Evolutionary conservation across 164 flowering plant genomes (phyloP).

Genomic region (Tinospora cordifolia): DNA sequence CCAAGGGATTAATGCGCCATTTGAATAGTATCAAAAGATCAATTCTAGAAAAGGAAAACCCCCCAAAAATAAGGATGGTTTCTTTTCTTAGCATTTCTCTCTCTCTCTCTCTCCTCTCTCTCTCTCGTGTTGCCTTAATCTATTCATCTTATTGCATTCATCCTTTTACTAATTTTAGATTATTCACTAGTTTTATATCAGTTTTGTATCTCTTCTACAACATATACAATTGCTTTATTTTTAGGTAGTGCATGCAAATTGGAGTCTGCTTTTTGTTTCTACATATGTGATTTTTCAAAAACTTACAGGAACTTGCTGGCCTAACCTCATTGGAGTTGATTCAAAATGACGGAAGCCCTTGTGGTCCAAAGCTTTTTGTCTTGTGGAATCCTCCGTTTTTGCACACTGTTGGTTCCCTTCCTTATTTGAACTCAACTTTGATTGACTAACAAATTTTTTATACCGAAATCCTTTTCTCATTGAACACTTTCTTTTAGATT

Average conservation of each 20-base stretch:
- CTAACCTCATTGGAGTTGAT: conserved; percentile 59
- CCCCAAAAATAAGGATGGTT: too few relatives aligned
- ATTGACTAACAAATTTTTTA: not conserved
- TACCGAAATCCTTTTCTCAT: conserved; percentile 1
- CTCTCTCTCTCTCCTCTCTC: too few relatives aligned
- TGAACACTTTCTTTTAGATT: too few relatives aligned
- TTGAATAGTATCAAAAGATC: too few relatives aligned
- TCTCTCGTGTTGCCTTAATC: too few relatives aligned
- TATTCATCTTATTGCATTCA: too few relatives aligned
- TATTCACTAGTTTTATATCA: not conserved
- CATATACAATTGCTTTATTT: not conserved
- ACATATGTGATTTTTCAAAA: not conserved
- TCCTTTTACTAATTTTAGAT: not conserved
- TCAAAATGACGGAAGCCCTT: conserved; percentile 93
- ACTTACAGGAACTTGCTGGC: conserved; percentile 68
- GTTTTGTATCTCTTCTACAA: not conserved
- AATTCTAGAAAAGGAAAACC: too few relatives aligned
- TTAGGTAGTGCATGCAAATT: not conserved
- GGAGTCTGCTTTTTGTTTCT: not conserved
- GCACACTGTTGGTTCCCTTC: conserved; percentile 38
- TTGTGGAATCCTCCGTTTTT: conserved; percentile 79
- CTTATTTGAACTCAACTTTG: not conserved
- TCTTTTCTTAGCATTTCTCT: too few relatives aligned
- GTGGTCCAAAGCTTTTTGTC: conserved; percentile 63
- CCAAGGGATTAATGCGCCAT: too few relatives aligned